Evolutionary conservation across 169 alveolate species (phyloP).

Genomic region (Cryptosporidium viatorum): DNA sequence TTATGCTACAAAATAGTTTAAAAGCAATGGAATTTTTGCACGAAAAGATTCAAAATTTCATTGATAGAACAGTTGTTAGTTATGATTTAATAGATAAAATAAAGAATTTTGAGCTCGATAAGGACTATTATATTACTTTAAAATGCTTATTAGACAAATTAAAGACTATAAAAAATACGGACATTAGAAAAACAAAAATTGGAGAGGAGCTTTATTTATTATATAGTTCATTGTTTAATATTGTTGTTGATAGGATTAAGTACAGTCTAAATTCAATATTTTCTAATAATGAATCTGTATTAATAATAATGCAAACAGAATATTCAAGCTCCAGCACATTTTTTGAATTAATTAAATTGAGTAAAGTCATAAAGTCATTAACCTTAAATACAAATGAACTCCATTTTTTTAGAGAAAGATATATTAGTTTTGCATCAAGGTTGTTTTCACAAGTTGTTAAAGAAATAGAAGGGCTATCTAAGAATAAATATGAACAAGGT

Average conservation of each 20-base stretch:
- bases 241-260: slow-evolving; percentile 1
- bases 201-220: slow-evolving; percentile 7
- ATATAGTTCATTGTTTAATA: slow-evolving; percentile 7
- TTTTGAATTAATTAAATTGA: slow-evolving; percentile 1
- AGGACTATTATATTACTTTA: neutral
- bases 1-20: neutral
- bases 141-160: neutral
- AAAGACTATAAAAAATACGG: neutral
- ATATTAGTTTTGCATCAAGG: neutral
- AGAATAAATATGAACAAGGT: neutral
- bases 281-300: neutral
- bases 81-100: slow-evolving; percentile 11
- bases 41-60: neutral
- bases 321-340: neutral
- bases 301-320: neutral
- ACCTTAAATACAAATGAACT: neutral
- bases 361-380: slow-evolving; percentile 15
- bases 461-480: neutral
- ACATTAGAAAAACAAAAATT: neutral
- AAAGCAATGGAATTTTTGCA: neutral
- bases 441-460: neutral
- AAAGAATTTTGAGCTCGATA: neutral
- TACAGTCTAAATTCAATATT: slow-evolving; percentile 4
- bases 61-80: neutral
- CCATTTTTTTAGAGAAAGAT: neutral